Conservation (phyloP, 768 basidiomycete species). For the Pisolithus marmoratus region DNA sequence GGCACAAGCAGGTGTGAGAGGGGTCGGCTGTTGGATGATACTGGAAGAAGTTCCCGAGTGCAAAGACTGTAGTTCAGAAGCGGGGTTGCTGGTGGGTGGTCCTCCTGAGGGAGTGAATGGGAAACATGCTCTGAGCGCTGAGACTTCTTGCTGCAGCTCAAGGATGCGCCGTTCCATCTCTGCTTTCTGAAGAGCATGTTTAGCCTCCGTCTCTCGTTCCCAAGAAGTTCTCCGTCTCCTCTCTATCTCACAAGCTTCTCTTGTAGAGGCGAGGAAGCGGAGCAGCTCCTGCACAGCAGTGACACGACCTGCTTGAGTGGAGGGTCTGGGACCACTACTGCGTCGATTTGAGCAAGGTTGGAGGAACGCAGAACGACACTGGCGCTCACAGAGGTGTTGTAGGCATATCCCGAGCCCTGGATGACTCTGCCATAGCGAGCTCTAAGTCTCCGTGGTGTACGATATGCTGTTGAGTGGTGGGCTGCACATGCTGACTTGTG, state of each 20-base stretch:
- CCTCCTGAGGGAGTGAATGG: constrained; percentile 7
- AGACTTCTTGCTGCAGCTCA: constrained; percentile 51
- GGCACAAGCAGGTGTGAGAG: constrained; percentile 24
- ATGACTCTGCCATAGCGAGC: constrained; percentile 46
- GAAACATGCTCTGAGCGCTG: constrained; percentile 38
- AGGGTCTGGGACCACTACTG: constrained; percentile 11
- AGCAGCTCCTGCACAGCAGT: constrained; percentile 56
- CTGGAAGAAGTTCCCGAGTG: constrained; percentile 7
- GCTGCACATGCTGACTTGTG: background rate
- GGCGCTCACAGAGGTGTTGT: constrained; percentile 35
- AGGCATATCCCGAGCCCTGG: constrained; percentile 19
- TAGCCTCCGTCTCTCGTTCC: constrained; percentile 69
- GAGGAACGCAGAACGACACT: background rate
- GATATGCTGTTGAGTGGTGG: constrained; percentile 25
- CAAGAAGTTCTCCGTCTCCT: constrained; percentile 53
- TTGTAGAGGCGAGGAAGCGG: constrained; percentile 50
- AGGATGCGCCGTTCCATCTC: constrained; percentile 54
- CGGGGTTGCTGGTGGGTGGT: constrained; percentile 1
- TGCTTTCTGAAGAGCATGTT: constrained; percentile 45
- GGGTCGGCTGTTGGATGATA: constrained; percentile 21
- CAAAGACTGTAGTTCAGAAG: constrained; percentile 4
- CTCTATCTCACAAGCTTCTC: constrained; percentile 58
- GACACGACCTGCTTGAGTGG: constrained; percentile 29
- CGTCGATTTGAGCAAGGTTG: constrained; percentile 1
- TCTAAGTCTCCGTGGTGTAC: constrained; percentile 64